These are phyloP conservation scores for Phaeosphaeriaceae sp. DNA, from an alignment of 2,329 filamentous ascomycete genomes.

Conservation along the genomic window DNA sequence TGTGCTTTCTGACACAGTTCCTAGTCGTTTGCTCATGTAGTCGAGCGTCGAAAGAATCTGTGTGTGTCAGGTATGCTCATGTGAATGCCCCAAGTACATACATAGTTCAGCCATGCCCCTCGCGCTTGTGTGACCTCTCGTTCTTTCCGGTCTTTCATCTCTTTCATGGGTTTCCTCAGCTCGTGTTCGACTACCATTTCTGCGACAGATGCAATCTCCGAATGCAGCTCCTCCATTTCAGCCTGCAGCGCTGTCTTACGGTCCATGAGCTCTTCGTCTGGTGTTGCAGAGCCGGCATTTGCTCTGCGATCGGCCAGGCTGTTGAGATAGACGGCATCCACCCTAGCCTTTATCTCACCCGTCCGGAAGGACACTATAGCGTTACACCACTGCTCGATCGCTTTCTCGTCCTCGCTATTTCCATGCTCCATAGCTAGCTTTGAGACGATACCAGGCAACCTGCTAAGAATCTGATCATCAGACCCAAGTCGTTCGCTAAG, in stretches of 20 bases:
- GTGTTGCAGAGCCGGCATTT: conserved; percentile 10
- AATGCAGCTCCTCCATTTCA: conserved; percentile 73
- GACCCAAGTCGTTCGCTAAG: conserved; percentile 61
- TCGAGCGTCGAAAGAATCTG: conserved; percentile 50
- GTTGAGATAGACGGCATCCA: conserved; percentile 63
- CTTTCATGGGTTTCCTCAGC: conserved; percentile 67
- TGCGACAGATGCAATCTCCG: conserved; percentile 72
- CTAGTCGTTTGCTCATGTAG: conserved; percentile 49
- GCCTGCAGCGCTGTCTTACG: conserved; percentile 64
- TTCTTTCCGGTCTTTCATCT: conserved; percentile 45
- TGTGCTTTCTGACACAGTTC: conserved; percentile 32
- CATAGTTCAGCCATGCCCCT: conserved; percentile 53
- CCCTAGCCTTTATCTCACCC: conserved; percentile 51
- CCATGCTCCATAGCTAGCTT: conserved; percentile 61
- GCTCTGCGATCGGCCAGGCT: conserved; percentile 17
- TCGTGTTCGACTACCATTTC: conserved; percentile 76
- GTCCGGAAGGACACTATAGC: conserved; percentile 50
- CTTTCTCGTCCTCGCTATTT: conserved; percentile 60
- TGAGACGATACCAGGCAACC: conserved; percentile 70
- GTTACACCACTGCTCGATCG: conserved; percentile 63
- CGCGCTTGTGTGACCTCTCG: conserved; percentile 44
- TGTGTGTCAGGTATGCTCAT: conserved; percentile 8
- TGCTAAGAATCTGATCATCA: conserved; percentile 70
- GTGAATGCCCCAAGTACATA: conserved; percentile 22
- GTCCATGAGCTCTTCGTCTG: conserved; percentile 55